Conservation (phyloP, 768 basidiomycete genomes). For the Gelatoporia subvermispora region DNA sequence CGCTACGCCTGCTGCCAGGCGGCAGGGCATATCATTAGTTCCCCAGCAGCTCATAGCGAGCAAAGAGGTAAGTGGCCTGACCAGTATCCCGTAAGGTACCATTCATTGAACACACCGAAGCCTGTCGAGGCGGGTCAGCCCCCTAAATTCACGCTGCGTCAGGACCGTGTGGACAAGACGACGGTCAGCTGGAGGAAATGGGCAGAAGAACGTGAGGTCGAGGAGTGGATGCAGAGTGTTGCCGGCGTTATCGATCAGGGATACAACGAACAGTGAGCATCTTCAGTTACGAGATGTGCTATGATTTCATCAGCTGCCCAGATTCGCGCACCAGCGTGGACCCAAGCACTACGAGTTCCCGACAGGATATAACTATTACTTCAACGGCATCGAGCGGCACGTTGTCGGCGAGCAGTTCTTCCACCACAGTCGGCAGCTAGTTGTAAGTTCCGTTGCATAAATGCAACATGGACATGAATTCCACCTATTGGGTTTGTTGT, state of each 20-base stretch:
- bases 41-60: conserved; percentile 90
- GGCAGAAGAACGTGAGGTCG: conserved; percentile 78
- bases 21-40: conserved; percentile 61
- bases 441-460: conserved; percentile 14
- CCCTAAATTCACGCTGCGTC: conserved; percentile 66
- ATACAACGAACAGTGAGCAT: conserved; percentile 81
- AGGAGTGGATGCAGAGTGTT: conserved; percentile 90
- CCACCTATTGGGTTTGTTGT: neutral
- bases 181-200: conserved; percentile 80
- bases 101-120: conserved; percentile 28
- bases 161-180: conserved; percentile 67
- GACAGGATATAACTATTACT: conserved; percentile 83
- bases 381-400: conserved; percentile 70
- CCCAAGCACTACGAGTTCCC: conserved; percentile 89
- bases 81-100: too few relatives aligned
- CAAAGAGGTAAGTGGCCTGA: conserved; percentile 24
- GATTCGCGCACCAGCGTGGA: conserved; percentile 52
- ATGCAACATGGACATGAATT: neutral
- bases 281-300: neutral
- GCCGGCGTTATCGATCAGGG: conserved; percentile 81
- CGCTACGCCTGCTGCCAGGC: conserved; percentile 39
- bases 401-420: conserved; percentile 88
- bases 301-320: conserved; percentile 22
- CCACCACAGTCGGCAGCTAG: conserved; percentile 47
- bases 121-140: conserved; percentile 66